Evolutionary conservation across 2,329 filamentous ascomycete genomes (phyloP), one percentile per base, ranked within the genome.

Genomic region (Cytospora mali): DNA sequence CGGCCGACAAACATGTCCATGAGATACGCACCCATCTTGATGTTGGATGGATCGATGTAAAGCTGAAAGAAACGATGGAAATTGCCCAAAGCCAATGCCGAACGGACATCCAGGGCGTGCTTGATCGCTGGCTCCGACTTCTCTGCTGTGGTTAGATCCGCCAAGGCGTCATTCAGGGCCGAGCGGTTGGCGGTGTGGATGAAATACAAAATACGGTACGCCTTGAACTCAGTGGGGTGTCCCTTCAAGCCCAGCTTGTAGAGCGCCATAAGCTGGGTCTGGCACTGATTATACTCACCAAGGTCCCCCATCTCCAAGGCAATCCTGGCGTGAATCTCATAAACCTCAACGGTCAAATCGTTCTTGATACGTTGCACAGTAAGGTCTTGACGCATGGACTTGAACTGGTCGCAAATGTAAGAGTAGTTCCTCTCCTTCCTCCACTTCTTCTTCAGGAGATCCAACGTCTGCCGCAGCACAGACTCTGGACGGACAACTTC

Each of bases 271-370:
- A 99, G 84, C 81, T 99, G 95, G 72, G 95, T 98, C 82, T 99
- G 95, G 79, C 95, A 99, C 85, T 99, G 95, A 82, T 99, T 99
- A 95, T 99, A 99, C 95, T 99, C 95, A 99, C 95, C 94, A 82
- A 98, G 87, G 83, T 99, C 95, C 79, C 91, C 93, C 85, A 96
- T 97, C 79, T 99, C 94, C 77, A 99, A 83, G 69, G 95, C 95
- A 79, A 99, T 98, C 65, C 95, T 89, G 67, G 94, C 95, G 79
- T 99, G 95, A 66, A 94, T 96, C 80, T 99, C 95, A 78, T 99
- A 99, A 54, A 97, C 95, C 66, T 86, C 90, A 67, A 98, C 93
- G 28, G 95, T 98, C 75, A 99, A 98, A 58, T 96, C 91, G 77
- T 93, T 97, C 79, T 92, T 93, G 79, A 99, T 93, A 73, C 92